Percentiles rank a stretch among this genome's conserved stretches.
Conservation (phyloP, 495 filamentous ascomycete genomes). For the Penicillium tannophilum region DNA sequence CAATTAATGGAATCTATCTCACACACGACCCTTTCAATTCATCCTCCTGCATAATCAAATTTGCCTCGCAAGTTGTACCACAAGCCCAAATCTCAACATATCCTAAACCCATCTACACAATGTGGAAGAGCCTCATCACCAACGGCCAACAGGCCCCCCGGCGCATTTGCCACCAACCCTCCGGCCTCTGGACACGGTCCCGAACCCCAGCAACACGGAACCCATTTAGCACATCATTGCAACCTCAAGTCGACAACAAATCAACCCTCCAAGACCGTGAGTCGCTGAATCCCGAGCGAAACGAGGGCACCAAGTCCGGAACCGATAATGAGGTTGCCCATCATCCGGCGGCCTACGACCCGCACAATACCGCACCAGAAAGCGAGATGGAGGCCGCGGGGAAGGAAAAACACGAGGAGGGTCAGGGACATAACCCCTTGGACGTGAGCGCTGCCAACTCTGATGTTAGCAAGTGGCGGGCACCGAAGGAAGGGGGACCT, state of each 20-base stretch:
- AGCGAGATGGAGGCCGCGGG: constrained; percentile 45
- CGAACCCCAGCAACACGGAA: background rate
- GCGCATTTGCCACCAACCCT: constrained; percentile 5
- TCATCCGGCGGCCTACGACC: constrained; percentile 59
- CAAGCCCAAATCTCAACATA: background rate
- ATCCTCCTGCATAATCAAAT: background rate
- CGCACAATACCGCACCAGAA: constrained; percentile 59
- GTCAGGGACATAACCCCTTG: constrained; percentile 48
- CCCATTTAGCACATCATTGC: constrained; percentile 21
- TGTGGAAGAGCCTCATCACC: constrained; percentile 32
- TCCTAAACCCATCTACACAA: constrained; percentile 12
- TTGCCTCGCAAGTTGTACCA: background rate
- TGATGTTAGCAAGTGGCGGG: constrained; percentile 54
- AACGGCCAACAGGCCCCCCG: constrained; percentile 23
- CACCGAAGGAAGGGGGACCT: constrained; percentile 48
- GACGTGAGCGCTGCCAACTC: constrained; percentile 63
- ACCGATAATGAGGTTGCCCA: constrained; percentile 56
- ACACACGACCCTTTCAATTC: background rate
- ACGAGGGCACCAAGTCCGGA: constrained; percentile 60
- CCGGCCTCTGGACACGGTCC: background rate
- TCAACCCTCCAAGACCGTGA: constrained; percentile 51
- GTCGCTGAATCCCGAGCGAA: constrained; percentile 52
- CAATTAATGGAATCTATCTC: background rate
- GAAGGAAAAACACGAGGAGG: constrained; percentile 33
- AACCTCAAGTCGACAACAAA: constrained; percentile 29